Percentiles rank a stretch among this genome's conserved stretches.
These are phyloP conservation scores for Fusarium aywerte DNA, from an alignment of 2,329 filamentous ascomycete species.

Conservation along the genomic window DNA sequence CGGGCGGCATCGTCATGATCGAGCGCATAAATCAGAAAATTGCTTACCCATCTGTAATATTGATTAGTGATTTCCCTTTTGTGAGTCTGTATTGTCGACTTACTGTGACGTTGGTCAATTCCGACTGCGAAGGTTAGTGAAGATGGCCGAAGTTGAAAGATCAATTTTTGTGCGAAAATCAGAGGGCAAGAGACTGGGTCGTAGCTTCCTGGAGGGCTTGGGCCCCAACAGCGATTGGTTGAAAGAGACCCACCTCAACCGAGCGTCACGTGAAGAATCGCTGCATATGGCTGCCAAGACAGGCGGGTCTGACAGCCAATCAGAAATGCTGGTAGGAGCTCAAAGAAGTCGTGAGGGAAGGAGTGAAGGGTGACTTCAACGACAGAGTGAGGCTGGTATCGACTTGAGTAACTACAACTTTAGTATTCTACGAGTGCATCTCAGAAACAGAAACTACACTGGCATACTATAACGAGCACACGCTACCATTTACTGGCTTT, in stretches of 20 bases:
- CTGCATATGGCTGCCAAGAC: background rate
- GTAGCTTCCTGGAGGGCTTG: conserved; percentile 52
- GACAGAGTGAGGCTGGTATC: conserved; percentile 19
- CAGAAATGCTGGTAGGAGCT: conserved; percentile 25
- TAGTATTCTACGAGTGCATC: conserved; percentile 5
- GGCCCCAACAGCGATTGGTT: conserved; percentile 52
- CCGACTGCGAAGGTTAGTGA: conserved; percentile 55
- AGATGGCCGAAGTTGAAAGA: conserved; percentile 55
- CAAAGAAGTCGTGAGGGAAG: conserved; percentile 29
- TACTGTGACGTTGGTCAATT: conserved; percentile 62
- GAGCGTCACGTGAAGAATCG: conserved; percentile 41
- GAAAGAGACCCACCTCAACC: conserved; percentile 17
- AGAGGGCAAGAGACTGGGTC: conserved; percentile 52
- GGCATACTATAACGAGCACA: background rate
- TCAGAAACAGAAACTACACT: background rate
- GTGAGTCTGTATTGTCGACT: conserved; percentile 53
- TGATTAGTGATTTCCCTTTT: conserved; percentile 52
- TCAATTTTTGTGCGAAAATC: conserved; percentile 57
- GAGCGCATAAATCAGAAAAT: conserved; percentile 40
- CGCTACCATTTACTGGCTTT: background rate
- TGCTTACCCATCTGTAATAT: conserved; percentile 70
- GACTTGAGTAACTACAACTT: conserved; percentile 19
- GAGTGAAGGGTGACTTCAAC: conserved; percentile 29
- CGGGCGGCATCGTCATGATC: conserved; percentile 42
- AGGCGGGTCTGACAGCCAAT: conserved; percentile 37